Percentiles rank a stretch among this genome's conserved stretches.
Conservation (phyloP, 2,329 filamentous ascomycete genomes). For the Pseudopyricularia cyperi region DNA sequence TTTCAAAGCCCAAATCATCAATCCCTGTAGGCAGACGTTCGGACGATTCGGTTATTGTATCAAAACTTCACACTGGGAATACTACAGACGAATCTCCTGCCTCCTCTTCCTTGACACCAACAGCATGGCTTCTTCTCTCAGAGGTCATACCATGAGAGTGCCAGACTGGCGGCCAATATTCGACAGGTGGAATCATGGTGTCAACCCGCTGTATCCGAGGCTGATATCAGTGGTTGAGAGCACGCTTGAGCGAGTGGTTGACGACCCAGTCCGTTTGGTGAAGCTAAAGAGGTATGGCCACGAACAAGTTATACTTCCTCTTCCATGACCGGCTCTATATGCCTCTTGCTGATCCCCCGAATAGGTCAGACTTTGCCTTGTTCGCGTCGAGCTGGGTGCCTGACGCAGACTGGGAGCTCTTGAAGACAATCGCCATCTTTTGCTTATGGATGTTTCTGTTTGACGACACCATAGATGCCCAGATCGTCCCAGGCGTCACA, state of each 20-base stretch:
- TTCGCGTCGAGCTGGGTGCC: slow-evolving; percentile 3
- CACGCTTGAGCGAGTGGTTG: slow-evolving; percentile 1
- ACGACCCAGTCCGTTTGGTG: background rate
- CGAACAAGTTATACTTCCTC: too few species aligned
- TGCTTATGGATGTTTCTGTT: slow-evolving; percentile 4
- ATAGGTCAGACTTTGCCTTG: slow-evolving; percentile 1
- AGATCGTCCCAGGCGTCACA: slow-evolving; percentile 3
- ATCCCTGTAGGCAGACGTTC: background rate
- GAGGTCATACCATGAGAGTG: background rate
- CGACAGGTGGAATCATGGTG: background rate
- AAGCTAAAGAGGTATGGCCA: slow-evolving; percentile 2
- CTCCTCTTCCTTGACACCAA: slow-evolving; percentile 66
- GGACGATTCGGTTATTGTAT: too few species aligned
- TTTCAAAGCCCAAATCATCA: background rate
- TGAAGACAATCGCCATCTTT: slow-evolving; percentile 2
- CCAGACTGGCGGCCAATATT: slow-evolving; percentile 2
- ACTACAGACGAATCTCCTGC: slow-evolving; percentile 61
- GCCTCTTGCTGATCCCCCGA: background rate
- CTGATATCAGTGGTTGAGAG: slow-evolving; percentile 1
- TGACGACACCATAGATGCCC: slow-evolving; percentile 15
- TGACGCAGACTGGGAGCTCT: slow-evolving; percentile 2
- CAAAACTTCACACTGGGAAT: background rate
- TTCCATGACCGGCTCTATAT: background rate
- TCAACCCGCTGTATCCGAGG: slow-evolving; percentile 1
- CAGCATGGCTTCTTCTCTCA: slow-evolving; percentile 49